Percentiles rank a stretch among this genome's conserved stretches.
These are phyloP conservation scores for Eucalyptus dawsonii DNA, from an alignment of 345 rosid genomes.

Conservation along the genomic window DNA sequence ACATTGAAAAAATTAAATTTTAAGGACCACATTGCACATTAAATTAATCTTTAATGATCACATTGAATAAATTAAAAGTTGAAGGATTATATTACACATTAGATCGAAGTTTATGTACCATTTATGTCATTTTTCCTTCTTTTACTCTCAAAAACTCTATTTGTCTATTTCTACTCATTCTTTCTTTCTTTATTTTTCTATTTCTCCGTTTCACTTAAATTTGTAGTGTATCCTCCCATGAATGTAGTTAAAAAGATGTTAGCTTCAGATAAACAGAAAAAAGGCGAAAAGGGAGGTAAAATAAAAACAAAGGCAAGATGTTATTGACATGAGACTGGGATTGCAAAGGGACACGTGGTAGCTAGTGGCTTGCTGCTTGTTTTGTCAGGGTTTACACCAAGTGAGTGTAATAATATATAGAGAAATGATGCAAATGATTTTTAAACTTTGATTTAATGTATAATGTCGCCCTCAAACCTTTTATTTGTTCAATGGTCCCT, in stretches of 20 bases:
- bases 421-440: no score
- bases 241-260: neutral
- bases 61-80: neutral
- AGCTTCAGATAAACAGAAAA: neutral
- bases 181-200: no score
- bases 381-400: neutral
- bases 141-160: neutral
- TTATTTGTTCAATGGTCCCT: no score
- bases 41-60: accelerated
- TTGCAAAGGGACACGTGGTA: neutral
- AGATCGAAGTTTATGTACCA: accelerated
- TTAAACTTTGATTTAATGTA: no score
- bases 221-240: neutral
- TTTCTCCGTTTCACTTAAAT: neutral
- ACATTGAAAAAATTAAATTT: neutral
- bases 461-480: no score
- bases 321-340: neutral
- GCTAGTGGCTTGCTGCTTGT: neutral
- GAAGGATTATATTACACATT: no score
- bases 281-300: neutral
- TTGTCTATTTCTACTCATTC: neutral
- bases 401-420: neutral
- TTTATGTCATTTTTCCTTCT: no score
- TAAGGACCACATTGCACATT: neutral
- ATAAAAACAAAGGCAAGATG: no score